phyloP scores from a whole-genome alignment of 2,329 filamentous ascomycete genomes.

The Aspergillus awamori region DNA sequence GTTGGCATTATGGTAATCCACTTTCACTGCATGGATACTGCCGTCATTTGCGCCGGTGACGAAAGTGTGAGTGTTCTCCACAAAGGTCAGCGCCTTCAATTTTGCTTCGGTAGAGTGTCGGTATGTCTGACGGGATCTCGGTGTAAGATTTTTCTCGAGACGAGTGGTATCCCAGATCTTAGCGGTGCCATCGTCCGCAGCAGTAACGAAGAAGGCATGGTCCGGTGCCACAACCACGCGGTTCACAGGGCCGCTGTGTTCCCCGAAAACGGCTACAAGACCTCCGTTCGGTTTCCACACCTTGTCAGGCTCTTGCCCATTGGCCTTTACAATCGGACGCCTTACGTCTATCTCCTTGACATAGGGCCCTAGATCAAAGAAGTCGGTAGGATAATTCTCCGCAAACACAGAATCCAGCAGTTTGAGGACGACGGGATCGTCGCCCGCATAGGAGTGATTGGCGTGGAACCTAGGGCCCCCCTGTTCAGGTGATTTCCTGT shows the following conservation, averaged over 20 bases:
- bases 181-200: slow-evolving; percentile 85
- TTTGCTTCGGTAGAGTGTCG: slow-evolving; percentile 70
- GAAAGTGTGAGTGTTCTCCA: slow-evolving; percentile 93
- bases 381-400: slow-evolving; percentile 63
- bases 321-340: slow-evolving; percentile 57
- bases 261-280: slow-evolving; percentile 83
- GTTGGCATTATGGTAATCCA: slow-evolving; percentile 65
- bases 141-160: slow-evolving; percentile 86
- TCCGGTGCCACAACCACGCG: slow-evolving; percentile 83
- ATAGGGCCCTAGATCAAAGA: slow-evolving; percentile 73
- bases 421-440: slow-evolving; percentile 64
- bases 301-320: slow-evolving; percentile 57
- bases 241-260: slow-evolving; percentile 82
- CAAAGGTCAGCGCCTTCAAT: slow-evolving; percentile 82
- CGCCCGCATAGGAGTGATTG: slow-evolving; percentile 83
- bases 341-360: slow-evolving; percentile 67
- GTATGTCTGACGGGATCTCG: slow-evolving; percentile 84
- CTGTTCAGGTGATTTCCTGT: slow-evolving; percentile 29
- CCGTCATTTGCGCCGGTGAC: slow-evolving; percentile 88
- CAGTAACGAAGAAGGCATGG: slow-evolving; percentile 92
- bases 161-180: slow-evolving; percentile 92
- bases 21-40: slow-evolving; percentile 83
- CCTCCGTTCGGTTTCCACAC: slow-evolving; percentile 83
- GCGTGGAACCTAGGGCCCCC: slow-evolving; percentile 56
- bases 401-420: slow-evolving; percentile 83